These are phyloP conservation scores for Penicillium crustosum DNA, from an alignment of 2,329 filamentous ascomycete genomes.

Conservation along the genomic window DNA sequence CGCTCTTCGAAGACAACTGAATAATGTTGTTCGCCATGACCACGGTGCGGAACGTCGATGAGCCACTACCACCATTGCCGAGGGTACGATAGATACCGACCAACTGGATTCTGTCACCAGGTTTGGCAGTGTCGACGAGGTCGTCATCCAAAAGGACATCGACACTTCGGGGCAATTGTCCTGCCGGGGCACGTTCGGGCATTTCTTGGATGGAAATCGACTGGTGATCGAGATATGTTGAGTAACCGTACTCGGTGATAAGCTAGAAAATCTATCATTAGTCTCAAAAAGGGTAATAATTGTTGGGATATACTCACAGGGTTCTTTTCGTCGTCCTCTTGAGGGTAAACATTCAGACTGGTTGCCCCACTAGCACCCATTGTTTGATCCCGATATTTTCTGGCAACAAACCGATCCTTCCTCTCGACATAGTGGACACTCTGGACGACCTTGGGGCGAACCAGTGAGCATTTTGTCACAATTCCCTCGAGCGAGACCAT, in stretches of 20 bases:
- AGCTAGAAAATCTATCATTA: constrained; percentile 48
- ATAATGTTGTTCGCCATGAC: constrained; percentile 95
- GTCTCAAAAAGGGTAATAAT: not conserved
- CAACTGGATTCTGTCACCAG: constrained; percentile 91
- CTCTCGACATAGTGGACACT: constrained; percentile 95
- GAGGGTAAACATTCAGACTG: constrained; percentile 89
- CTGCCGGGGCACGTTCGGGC: constrained; percentile 93
- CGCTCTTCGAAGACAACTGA: constrained; percentile 90
- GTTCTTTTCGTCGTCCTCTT: constrained; percentile 90
- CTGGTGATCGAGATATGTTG: constrained; percentile 93
- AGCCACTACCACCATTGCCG: constrained; percentile 86
- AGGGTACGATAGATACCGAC: constrained; percentile 95
- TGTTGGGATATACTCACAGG: constrained; percentile 49
- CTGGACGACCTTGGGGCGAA: constrained; percentile 95
- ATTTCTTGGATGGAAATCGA: constrained; percentile 99
- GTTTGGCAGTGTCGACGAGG: constrained; percentile 90
- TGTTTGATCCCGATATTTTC: constrained; percentile 93
- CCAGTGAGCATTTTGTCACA: constrained; percentile 91
- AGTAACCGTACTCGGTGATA: constrained; percentile 93
- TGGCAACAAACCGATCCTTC: constrained; percentile 80
- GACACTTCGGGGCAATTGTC: constrained; percentile 90
- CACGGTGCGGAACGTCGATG: constrained; percentile 90
- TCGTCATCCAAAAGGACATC: constrained; percentile 98
- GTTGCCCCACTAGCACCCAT: constrained; percentile 87
- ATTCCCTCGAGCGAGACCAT: constrained; percentile 98